phyloP scores from a whole-genome alignment of 73 alveolate species.

The Paramecium octaurelia region DNA sequence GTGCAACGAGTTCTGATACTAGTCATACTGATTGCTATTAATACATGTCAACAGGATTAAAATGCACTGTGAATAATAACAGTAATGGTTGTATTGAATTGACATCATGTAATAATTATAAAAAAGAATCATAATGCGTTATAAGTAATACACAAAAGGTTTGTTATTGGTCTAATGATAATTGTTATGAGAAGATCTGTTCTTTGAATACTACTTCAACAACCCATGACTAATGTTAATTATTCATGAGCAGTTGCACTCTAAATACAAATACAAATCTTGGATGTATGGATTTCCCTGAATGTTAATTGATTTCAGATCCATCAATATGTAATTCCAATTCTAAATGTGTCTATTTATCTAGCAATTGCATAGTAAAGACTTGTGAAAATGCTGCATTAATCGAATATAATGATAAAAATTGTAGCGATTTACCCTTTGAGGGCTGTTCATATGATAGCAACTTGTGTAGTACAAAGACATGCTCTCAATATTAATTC shows the following conservation, averaged over 20 bases:
- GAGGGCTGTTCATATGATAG: neutral
- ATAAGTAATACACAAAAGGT: neutral
- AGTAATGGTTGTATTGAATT: neutral
- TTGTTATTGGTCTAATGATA: slow-evolving; percentile 9
- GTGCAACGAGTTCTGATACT: neutral
- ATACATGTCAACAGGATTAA: neutral
- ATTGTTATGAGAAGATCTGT: neutral
- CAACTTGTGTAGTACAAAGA: neutral
- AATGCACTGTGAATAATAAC: neutral
- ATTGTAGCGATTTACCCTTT: neutral
- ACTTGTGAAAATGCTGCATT: neutral
- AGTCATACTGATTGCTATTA: neutral
- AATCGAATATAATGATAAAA: neutral
- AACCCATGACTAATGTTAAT: neutral
- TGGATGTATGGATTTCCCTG: neutral
- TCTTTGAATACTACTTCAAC: neutral
- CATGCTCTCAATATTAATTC: neutral
- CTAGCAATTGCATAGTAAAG: neutral
- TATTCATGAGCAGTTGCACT: neutral
- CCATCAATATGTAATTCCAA: neutral
- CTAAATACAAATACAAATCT: neutral
- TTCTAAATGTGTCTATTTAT: neutral
- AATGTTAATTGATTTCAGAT: neutral
- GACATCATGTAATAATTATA: neutral
- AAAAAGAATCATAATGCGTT: neutral